Conservation (phyloP, 176 grass and related monocot species). For the Saccharum spontaneum region DNA sequence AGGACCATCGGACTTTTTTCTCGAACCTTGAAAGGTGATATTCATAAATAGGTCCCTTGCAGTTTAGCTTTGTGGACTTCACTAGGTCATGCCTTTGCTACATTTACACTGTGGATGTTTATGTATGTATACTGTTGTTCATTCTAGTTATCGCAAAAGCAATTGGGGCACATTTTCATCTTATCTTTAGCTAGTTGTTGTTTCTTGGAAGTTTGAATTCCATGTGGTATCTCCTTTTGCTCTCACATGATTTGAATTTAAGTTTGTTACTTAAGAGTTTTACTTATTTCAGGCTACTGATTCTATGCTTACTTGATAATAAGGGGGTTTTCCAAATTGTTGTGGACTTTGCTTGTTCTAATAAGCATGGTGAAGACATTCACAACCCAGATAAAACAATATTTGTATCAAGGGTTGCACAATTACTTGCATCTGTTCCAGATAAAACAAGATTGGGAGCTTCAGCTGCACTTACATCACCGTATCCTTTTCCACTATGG, state of each 20-base stretch:
- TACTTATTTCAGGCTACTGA: constrained; percentile 61
- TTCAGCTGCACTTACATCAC: constrained; percentile 51
- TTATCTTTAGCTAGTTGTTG: constrained; percentile 12
- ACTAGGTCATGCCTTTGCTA: not conserved
- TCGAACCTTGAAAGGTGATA: constrained; percentile 79
- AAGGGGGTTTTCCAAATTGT: constrained; percentile 65
- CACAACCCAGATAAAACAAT: constrained; percentile 44
- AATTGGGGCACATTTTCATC: constrained; percentile 12
- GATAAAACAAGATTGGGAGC: constrained; percentile 77
- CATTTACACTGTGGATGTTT: not conserved
- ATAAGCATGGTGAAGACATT: constrained; percentile 39
- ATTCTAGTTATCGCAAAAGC: constrained; percentile 7
- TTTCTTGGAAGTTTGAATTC: constrained; percentile 14
- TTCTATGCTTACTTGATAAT: constrained; percentile 75
- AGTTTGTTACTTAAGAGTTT: constrained; percentile 28
- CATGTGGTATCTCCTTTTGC: not conserved
- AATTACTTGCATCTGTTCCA: constrained; percentile 84
- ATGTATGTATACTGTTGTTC: not conserved
- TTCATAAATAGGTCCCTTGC: not conserved
- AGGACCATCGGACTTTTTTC: constrained; percentile 57
- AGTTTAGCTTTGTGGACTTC: constrained; percentile 4
- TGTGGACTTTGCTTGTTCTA: constrained; percentile 49
- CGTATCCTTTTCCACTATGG: constrained; percentile 59
- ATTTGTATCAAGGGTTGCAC: constrained; percentile 64
- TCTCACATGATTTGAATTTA: not conserved